Conservation (phyloP, 805 yeast species). For the Torulaspora quercuum region DNA sequence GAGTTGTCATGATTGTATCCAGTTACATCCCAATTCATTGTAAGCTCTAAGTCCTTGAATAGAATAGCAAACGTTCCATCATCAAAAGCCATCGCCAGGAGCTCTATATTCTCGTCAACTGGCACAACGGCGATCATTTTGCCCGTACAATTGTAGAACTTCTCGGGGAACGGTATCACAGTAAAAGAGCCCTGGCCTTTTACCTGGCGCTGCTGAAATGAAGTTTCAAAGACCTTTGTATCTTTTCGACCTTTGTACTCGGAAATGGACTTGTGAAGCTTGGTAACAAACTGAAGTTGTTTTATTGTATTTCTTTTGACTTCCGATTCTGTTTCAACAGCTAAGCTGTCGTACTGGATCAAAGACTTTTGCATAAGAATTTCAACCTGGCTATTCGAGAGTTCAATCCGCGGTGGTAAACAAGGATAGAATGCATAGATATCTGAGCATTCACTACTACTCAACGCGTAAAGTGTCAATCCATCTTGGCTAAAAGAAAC, state of each 20-base stretch:
- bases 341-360: constrained; percentile 25
- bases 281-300: constrained; percentile 39
- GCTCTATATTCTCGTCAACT: constrained; percentile 27
- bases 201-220: constrained; percentile 10
- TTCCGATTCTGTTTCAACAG: constrained; percentile 15
- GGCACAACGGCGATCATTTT: constrained; percentile 33
- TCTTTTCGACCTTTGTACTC: constrained; percentile 1
- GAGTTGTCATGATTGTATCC: constrained; percentile 28
- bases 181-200: constrained; percentile 52
- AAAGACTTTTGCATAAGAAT: constrained; percentile 28
- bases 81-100: constrained; percentile 28
- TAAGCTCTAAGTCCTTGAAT: constrained; percentile 34
- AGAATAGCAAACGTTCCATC: constrained; percentile 33
- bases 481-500: constrained; percentile 40
- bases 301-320: constrained; percentile 29
- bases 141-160: constrained; percentile 47
- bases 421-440: constrained; percentile 63
- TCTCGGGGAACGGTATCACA: constrained; percentile 53
- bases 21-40: constrained; percentile 40
- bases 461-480: constrained; percentile 51
- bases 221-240: constrained; percentile 1
- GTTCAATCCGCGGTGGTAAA: constrained; percentile 39
- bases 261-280: constrained; percentile 28
- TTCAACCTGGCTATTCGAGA: constrained; percentile 32
- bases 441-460: constrained; percentile 49